These are phyloP conservation scores for Kwoniella europaea DNA, from an alignment of 768 basidiomycete species.

Conservation along the genomic window DNA sequence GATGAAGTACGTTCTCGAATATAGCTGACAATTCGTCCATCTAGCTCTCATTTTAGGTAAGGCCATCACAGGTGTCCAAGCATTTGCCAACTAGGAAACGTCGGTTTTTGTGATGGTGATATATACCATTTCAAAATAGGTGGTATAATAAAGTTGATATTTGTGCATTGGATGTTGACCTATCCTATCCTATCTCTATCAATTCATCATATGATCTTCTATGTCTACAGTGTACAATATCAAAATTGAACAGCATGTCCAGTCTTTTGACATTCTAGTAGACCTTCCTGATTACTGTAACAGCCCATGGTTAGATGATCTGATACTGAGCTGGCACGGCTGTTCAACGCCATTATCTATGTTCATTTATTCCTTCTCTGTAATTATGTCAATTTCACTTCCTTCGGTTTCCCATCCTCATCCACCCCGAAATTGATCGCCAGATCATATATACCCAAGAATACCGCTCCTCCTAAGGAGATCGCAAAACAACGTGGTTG, in stretches of 20 bases:
- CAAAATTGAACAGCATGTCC: no score
- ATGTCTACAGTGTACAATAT: not conserved
- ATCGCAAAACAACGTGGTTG: slow-evolving; percentile 95
- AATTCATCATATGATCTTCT: not conserved
- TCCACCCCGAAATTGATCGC: slow-evolving; percentile 39
- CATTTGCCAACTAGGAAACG: slow-evolving; percentile 63
- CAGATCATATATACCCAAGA: slow-evolving; percentile 90
- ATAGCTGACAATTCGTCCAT: not conserved
- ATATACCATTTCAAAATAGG: no score
- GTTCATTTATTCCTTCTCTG: not conserved
- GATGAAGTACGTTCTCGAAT: slow-evolving; percentile 63
- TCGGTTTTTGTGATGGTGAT: not conserved
- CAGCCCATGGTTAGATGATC: no score
- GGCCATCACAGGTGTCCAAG: slow-evolving; percentile 85
- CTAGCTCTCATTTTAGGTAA: slow-evolving; percentile 85
- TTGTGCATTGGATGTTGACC: slow-evolving; percentile 1
- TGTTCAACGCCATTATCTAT: not conserved
- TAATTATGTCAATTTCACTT: slow-evolving; percentile 1
- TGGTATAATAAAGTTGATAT: not conserved
- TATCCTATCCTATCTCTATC: not conserved
- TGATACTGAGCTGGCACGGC: no score
- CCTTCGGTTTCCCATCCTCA: not conserved
- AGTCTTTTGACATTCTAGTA: no score
- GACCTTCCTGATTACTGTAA: no score
- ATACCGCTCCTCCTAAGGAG: slow-evolving; percentile 93